Evolutionary conservation across 2,329 filamentous ascomycete species (phyloP).

Genomic region (Tothia fuscella): DNA sequence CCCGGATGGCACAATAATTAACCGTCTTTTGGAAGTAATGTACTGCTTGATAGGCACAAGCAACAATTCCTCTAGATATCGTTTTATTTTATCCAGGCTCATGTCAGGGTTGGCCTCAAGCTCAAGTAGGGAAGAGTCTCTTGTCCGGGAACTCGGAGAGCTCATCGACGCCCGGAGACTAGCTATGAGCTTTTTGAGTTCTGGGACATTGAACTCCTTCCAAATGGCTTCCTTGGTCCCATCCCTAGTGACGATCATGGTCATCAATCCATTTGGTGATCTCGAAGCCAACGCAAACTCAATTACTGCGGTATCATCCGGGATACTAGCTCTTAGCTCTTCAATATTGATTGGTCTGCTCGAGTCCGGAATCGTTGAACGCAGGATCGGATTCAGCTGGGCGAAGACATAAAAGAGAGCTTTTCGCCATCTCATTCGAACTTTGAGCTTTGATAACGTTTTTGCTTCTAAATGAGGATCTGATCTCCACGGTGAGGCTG

Average conservation of each 20-base stretch:
- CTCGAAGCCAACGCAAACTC: constrained; percentile 12
- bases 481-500: not conserved
- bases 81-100: too few relatives aligned
- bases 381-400: constrained; percentile 9
- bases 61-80: not conserved
- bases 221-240: constrained; percentile 11
- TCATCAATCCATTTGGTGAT: constrained; percentile 11
- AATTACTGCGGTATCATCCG: constrained; percentile 10
- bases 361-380: constrained; percentile 5
- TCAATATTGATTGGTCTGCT: not conserved
- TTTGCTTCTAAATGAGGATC: not conserved
- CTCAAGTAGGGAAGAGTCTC: not conserved
- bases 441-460: not conserved
- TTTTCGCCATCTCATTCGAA: constrained; percentile 8
- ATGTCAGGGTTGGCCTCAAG: too few relatives aligned
- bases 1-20: constrained; percentile 12
- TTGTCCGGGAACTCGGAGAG: not conserved
- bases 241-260: constrained; percentile 10
- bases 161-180: constrained; percentile 7
- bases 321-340: constrained; percentile 10
- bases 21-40: not conserved
- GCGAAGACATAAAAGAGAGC: constrained; percentile 9
- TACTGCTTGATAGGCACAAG: not conserved
- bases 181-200: constrained; percentile 9
- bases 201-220: constrained; percentile 9